Percentiles rank a stretch among this genome's conserved stretches.
Conservation (phyloP, 1,139 yeast genomes). For the Saccharomycopsis hybrid region DNA sequence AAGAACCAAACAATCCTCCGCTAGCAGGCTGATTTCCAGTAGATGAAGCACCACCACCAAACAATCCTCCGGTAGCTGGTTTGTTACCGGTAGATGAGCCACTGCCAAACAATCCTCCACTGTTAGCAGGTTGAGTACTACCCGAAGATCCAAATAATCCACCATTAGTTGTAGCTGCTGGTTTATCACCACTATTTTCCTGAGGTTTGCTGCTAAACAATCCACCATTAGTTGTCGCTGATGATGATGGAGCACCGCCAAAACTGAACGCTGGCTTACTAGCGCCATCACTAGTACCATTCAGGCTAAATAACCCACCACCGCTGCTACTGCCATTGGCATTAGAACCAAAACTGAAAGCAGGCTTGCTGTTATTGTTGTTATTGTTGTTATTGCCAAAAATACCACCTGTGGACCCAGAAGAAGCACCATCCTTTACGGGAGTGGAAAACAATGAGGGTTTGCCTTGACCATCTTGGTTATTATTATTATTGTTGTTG, state of each 20-base stretch:
- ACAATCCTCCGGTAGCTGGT: slow-evolving; percentile 25
- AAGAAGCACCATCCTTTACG: background rate
- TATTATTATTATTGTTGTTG: no score
- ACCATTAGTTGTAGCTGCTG: slow-evolving; percentile 15
- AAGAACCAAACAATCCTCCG: slow-evolving; percentile 27
- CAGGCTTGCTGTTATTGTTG: background rate
- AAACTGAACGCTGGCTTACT: slow-evolving; percentile 29
- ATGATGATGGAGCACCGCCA: slow-evolving; percentile 27
- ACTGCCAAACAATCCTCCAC: slow-evolving; percentile 28
- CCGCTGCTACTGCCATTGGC: background rate
- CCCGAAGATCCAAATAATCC: slow-evolving; percentile 21
- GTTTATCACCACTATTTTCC: background rate
- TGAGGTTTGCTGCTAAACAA: background rate
- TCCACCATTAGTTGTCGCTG: slow-evolving; percentile 13
- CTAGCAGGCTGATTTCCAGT: slow-evolving; percentile 22
- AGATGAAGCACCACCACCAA: slow-evolving; percentile 22
- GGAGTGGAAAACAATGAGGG: background rate
- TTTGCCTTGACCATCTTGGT: background rate
- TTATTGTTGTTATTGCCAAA: slow-evolving; percentile 3
- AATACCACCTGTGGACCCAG: background rate
- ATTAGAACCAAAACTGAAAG: slow-evolving; percentile 2
- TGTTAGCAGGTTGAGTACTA: slow-evolving; percentile 19
- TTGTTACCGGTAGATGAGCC: slow-evolving; percentile 22
- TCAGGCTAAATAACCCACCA: slow-evolving; percentile 20
- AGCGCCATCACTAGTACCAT: slow-evolving; percentile 23